Percentiles rank a stretch among this genome's conserved stretches.
Conservation (phyloP, 2,329 filamentous ascomycete genomes). For the Nothophaeocryptopus gaeumannii region DNA sequence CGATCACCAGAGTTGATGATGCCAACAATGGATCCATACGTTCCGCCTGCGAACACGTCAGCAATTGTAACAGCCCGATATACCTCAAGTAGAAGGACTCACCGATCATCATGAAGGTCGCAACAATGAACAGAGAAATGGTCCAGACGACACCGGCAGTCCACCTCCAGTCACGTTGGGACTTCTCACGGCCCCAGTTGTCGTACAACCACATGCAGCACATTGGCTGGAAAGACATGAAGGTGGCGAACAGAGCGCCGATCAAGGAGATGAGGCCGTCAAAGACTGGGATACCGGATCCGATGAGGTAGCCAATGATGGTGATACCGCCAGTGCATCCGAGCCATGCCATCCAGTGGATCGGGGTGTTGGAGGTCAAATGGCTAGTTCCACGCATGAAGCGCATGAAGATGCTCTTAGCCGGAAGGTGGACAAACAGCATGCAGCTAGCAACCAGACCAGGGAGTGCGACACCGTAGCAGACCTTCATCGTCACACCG, state of each 20-base stretch:
- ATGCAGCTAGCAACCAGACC: constrained; percentile 28
- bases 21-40: constrained; percentile 44
- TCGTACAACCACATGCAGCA: constrained; percentile 46
- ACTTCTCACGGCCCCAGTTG: constrained; percentile 34
- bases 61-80: neutral
- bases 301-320: constrained; percentile 26
- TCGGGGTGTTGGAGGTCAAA: constrained; percentile 23
- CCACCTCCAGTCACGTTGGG: constrained; percentile 14
- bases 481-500: constrained; percentile 42
- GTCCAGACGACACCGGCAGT: constrained; percentile 14
- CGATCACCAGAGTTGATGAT: constrained; percentile 34
- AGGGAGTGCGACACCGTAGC: constrained; percentile 40
- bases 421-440: constrained; percentile 31
- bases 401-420: constrained; percentile 32
- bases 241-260: constrained; percentile 26
- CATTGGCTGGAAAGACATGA: constrained; percentile 33
- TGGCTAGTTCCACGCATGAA: constrained; percentile 28
- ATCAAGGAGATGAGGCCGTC: constrained; percentile 27
- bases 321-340: constrained; percentile 22
- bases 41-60: constrained; percentile 32
- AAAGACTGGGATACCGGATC: constrained; percentile 27
- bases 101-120: constrained; percentile 36
- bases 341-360: constrained; percentile 26
- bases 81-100: neutral
- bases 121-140: constrained; percentile 36